These are phyloP conservation scores for Cenchrus americanus DNA, from an alignment of 176 grass and related monocot species.

Conservation along the genomic window DNA sequence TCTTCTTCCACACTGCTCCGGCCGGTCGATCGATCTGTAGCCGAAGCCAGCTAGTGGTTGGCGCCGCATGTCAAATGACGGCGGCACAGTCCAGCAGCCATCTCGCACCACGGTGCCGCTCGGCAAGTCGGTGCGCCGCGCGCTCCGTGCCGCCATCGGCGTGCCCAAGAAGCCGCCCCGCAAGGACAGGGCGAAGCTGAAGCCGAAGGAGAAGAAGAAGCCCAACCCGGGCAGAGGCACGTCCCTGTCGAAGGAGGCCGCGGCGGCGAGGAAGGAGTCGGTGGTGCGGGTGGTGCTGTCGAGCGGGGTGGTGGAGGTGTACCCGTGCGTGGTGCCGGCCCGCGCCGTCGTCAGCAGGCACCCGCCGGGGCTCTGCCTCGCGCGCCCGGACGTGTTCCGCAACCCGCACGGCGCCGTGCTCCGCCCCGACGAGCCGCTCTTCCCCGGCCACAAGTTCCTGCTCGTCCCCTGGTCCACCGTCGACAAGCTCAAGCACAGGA, in stretches of 20 bases:
- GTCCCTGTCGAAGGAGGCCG: background rate
- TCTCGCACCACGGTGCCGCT: slow-evolving; percentile 28
- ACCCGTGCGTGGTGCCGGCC: slow-evolving; percentile 52
- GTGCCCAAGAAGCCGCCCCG: background rate
- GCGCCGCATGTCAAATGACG: slow-evolving; percentile 24
- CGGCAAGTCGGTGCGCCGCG: slow-evolving; percentile 26
- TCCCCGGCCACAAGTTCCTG: slow-evolving; percentile 66
- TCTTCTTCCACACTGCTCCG: background rate
- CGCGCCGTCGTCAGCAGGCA: slow-evolving; percentile 55
- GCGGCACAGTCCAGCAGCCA: background rate
- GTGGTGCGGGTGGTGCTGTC: slow-evolving; percentile 60
- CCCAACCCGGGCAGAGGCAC: too few relatives aligned
- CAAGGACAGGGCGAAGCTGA: slow-evolving; percentile 1
- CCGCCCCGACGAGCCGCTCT: slow-evolving; percentile 41
- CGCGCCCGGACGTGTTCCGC: slow-evolving; percentile 59
- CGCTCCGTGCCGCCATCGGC: background rate
- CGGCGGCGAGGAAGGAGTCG: background rate
- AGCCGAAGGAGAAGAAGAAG: background rate
- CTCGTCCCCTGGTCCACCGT: slow-evolving; percentile 53
- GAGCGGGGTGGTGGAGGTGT: slow-evolving; percentile 59
- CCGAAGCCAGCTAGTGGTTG: background rate
- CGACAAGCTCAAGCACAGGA: slow-evolving; percentile 32
- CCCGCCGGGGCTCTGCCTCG: slow-evolving; percentile 61
- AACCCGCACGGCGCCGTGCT: slow-evolving; percentile 57
- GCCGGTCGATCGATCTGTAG: background rate